phyloP scores from a whole-genome alignment of 805 yeast species.

The Barnettozyma sp. region DNA sequence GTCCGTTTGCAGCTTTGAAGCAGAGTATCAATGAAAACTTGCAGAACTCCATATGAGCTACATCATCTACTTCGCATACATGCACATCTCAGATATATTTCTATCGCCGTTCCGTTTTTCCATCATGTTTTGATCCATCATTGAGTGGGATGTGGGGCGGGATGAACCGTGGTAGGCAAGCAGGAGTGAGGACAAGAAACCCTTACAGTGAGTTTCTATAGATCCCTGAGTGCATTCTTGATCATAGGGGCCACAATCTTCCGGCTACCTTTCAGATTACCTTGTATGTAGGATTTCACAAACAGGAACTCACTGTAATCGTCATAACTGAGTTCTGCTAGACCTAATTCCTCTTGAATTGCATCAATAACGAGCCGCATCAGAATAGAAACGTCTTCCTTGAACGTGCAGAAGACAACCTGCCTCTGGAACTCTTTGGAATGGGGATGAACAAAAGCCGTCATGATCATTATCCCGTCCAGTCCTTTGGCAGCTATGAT shows the following conservation, averaged over 20 bases:
- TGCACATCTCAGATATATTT: too few species aligned
- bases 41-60: conserved; percentile 2
- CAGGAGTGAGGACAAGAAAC: too few species aligned
- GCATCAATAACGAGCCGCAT: conserved; percentile 5
- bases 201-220: conserved; percentile 3
- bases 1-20: conserved; percentile 61
- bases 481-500: conserved; percentile 22
- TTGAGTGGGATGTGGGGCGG: too few species aligned
- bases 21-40: conserved; percentile 38
- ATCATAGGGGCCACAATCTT: conserved; percentile 10
- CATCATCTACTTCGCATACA: too few species aligned
- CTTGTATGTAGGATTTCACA: conserved; percentile 4
- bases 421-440: conserved; percentile 36
- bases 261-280: conserved; percentile 5
- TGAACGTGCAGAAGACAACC: conserved; percentile 23
- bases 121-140: too few species aligned
- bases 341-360: background rate
- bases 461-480: conserved; percentile 46
- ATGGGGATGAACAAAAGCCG: conserved; percentile 27
- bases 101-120: too few species aligned
- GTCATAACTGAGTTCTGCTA: conserved; percentile 14
- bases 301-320: background rate
- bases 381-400: background rate
- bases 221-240: background rate
- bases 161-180: too few species aligned